Conservation (phyloP, 176 grass and related monocot genomes). For the Avena eriantha region DNA sequence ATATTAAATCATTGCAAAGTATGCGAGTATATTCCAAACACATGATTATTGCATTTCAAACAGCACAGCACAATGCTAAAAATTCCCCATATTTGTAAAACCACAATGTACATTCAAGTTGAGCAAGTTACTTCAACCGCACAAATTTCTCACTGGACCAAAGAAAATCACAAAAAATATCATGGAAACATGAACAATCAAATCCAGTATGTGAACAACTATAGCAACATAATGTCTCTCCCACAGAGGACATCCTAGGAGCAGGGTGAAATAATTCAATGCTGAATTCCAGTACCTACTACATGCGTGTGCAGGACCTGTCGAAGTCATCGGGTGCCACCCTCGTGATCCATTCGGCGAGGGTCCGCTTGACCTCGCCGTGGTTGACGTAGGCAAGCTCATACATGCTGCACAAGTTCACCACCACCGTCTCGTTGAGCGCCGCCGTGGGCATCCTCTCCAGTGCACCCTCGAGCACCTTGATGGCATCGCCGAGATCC, state of each 20-base stretch:
- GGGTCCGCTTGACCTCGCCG: conserved; percentile 71
- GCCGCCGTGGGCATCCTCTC: conserved; percentile 78
- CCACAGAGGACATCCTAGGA: not conserved
- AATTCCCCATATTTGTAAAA: not conserved
- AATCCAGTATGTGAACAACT: conserved; percentile 12
- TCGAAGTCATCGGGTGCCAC: conserved; percentile 92
- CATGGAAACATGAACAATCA: not conserved
- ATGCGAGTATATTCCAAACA: not conserved
- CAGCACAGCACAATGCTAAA: not conserved
- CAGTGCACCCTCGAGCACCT: conserved; percentile 82
- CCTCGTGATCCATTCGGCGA: conserved; percentile 72
- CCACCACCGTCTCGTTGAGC: conserved; percentile 81
- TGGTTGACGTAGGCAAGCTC: conserved; percentile 90
- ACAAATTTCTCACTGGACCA: conserved; percentile 5
- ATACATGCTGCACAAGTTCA: conserved; percentile 96
- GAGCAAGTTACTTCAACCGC: conserved; percentile 5
- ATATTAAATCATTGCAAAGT: not conserved
- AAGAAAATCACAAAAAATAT: not conserved
- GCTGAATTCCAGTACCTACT: conserved; percentile 40
- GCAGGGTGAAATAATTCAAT: conserved; percentile 16
- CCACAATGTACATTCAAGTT: conserved; percentile 6
- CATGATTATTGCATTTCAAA: conserved; percentile 4
- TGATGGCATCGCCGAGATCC: conserved; percentile 87
- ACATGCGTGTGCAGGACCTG: conserved; percentile 85
- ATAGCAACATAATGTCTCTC: conserved; percentile 3